A percentile compares a stretch with the other conserved stretches of the same genome.
These are phyloP conservation scores for Sabuloglossum arenarium DNA, from an alignment of 495 filamentous ascomycete genomes.

Conservation along the genomic window DNA sequence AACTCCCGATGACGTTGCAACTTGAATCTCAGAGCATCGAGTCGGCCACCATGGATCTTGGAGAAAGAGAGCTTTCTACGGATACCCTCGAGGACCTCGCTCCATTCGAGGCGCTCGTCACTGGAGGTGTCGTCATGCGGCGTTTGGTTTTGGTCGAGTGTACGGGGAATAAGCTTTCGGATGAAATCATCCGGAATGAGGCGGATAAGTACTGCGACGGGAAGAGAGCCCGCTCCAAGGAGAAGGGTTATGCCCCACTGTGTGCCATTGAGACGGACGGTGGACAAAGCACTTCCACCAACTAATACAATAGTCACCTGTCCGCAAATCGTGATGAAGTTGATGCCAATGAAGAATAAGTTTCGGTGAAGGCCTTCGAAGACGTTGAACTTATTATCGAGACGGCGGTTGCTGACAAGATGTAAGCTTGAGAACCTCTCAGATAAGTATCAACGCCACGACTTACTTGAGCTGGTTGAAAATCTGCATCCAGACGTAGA, in stretches of 20 bases:
- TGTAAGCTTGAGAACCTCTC: conserved; percentile 7
- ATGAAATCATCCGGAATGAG: conserved; percentile 51
- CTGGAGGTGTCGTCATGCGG: conserved; percentile 27
- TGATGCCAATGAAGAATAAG: conserved; percentile 66
- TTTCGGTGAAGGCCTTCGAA: conserved; percentile 68
- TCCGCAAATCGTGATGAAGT: conserved; percentile 61
- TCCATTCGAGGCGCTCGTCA: conserved; percentile 29
- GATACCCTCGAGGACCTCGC: conserved; percentile 41
- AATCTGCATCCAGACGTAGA: conserved; percentile 89
- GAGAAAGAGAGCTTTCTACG: conserved; percentile 52
- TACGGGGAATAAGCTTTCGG: conserved; percentile 22
- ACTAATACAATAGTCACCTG: conserved; percentile 63
- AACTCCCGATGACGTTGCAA: conserved; percentile 61
- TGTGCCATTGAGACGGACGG: conserved; percentile 33
- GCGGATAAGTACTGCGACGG: conserved; percentile 52
- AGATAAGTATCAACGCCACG: no score
- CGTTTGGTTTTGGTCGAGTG: not conserved
- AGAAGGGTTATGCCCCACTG: conserved; percentile 62
- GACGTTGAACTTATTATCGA: conserved; percentile 82
- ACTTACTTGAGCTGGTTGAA: conserved; percentile 79
- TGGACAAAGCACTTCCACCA: conserved; percentile 49
- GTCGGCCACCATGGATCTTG: conserved; percentile 62
- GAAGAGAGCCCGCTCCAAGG: conserved; percentile 47
- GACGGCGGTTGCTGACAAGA: conserved; percentile 37
- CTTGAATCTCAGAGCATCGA: conserved; percentile 71